A percentile compares a stretch with the other conserved stretches of the same genome.
Conservation (phyloP, 2,329 filamentous ascomycete species). For the Penicillium capsulatum region DNA sequence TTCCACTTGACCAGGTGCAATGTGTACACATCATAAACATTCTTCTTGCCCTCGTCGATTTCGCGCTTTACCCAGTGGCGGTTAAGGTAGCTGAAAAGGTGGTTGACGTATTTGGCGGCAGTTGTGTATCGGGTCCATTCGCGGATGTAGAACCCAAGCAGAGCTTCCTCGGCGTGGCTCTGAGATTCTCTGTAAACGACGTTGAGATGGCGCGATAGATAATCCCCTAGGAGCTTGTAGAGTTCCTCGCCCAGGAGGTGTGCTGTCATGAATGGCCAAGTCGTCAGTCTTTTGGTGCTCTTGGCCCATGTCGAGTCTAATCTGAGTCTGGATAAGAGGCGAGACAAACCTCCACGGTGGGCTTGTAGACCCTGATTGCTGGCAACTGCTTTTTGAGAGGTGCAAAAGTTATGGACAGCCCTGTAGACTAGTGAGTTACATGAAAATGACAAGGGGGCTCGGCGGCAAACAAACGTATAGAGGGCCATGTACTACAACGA, state of each 20-base stretch:
- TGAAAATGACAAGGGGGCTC: slow-evolving; percentile 19
- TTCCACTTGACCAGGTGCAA: slow-evolving; percentile 95
- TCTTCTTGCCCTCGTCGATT: slow-evolving; percentile 98
- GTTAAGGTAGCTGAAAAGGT: slow-evolving; percentile 93
- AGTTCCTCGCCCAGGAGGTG: slow-evolving; percentile 94
- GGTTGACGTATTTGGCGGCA: slow-evolving; percentile 95
- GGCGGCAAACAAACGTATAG: slow-evolving; percentile 63
- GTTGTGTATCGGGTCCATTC: slow-evolving; percentile 96
- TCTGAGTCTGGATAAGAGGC: background rate
- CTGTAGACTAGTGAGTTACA: slow-evolving; percentile 41
- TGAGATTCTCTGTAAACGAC: slow-evolving; percentile 67
- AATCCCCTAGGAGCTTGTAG: slow-evolving; percentile 84
- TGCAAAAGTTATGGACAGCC: slow-evolving; percentile 98
- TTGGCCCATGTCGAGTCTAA: background rate
- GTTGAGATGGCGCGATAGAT: slow-evolving; percentile 74
- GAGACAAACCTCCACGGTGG: slow-evolving; percentile 64
- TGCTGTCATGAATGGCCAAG: slow-evolving; percentile 50
- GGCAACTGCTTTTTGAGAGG: slow-evolving; percentile 88
- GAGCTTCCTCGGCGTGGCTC: slow-evolving; percentile 79
- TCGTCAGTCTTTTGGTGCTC: slow-evolving; percentile 1
- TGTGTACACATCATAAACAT: slow-evolving; percentile 97
- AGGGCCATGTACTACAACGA: slow-evolving; percentile 78
- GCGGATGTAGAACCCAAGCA: slow-evolving; percentile 88
- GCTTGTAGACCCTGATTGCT: slow-evolving; percentile 50
- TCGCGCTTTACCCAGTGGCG: slow-evolving; percentile 98